Evolutionary conservation across 768 basidiomycete genomes (phyloP), one percentile per base, ranked within the genome.

Genomic region (Mycena chlorophos): DNA sequence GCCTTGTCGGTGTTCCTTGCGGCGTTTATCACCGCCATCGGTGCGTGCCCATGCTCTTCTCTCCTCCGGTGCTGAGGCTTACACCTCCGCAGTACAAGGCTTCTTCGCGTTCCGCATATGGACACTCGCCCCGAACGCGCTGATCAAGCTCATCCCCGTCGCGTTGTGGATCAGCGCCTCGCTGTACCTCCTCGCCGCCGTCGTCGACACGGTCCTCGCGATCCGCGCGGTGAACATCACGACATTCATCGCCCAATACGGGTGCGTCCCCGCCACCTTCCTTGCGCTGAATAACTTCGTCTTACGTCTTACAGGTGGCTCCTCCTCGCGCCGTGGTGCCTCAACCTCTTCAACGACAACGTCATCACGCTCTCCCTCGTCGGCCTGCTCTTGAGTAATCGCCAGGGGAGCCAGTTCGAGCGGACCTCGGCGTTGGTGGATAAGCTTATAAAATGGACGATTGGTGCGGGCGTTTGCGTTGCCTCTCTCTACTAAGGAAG

Each of bases 21-120:
- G 19, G 39, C 8, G 3, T 6, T 45, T 20, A 27, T 52, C 19
- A 10, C 6, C 26, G 20, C 39, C 2, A 28, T n/a, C 22, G 51
- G 51, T 52, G 26, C 5, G 51, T 45, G 16, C 13, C 20, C 22
- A 16, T 42, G 23, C n/a, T 22, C 38, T 25, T 2, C 10, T n/a
- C 10, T 20, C 40, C 20, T 39, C 23, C 13, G 30, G 10, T 23
- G 6, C 14, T n/a, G 5, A 16, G 19, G 5, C n/a, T 26, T 42
- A 12, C 40, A 22, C 8, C 28, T 1, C 14, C n/a, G 20, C 20
- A 53, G 52, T 53, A 3, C 52, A 53, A 30, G 25, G 42, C 14
- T 53, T 53, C 43, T 53, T 53, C 43, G 27, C 52, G 4, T 37
- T n/a, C 16, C 40, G 52, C 4, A 53, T 53, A 17, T 46, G 40